Base-by-base conservation (phyloP, 176 grass and related monocot genomes). In the Eragrostis curvula region DNA sequence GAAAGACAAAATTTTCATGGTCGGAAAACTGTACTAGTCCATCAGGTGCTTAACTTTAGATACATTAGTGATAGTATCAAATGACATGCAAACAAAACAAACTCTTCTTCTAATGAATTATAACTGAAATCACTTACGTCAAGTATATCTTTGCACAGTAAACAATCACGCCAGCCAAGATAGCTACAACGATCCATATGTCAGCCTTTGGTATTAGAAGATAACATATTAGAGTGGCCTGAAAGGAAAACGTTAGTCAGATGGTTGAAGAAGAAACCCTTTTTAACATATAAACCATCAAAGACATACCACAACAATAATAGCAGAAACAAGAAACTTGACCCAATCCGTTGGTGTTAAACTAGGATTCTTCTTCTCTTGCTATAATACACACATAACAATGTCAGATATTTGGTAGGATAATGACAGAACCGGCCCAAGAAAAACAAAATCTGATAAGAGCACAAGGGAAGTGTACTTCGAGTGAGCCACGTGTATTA, bases 271-370 rank as follows among this genome's bases (percentile, higher is more conserved):
- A 36, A 36, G 32, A 36, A 36, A 36, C 32, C 32, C 4, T 36
- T 2, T 36, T 36, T 36, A 36, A 36, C 4, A 36, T 36, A 36
- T 36, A 36, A 79, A 67, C 5, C 29, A 84, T 25, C 11, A 42
- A 5, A 63, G 18, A 88, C 89, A 61, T 92, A 99, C 96, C 84
- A 99, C 90, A 66, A 93, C 89, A 85, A 99, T 60, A 44, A 93
- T 89, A 51, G 86, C 96, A 52, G 93, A 99, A 85, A 99, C 39
- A n/a, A 99, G 80, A 83, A 99, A 99, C 55, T 89, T 91, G 65
- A 93, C 93, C 96, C 96, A 99, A 71, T 99, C 96, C 96, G 96
- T 99, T 30, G 96, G 96, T 20, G 96, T 99, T 81, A 99, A 92
- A 88, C 89, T 92, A 57, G 96, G 96, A 79, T 96, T 98, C 73